These are phyloP conservation scores for Yamadazyma blattariae DNA, from an alignment of 1,139 yeast genomes.

Conservation along the genomic window DNA sequence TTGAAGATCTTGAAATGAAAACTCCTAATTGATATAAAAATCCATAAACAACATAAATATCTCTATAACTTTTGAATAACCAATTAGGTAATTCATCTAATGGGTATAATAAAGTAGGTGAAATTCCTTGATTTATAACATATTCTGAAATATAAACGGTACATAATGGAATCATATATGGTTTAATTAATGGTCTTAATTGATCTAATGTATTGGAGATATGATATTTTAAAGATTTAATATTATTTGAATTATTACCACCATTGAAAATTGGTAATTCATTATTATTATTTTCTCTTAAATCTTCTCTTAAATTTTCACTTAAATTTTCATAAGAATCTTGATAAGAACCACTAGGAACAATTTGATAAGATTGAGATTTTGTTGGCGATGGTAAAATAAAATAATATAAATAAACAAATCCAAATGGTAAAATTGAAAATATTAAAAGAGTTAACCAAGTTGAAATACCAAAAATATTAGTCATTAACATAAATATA, in stretches of 20 bases:
- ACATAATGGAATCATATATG: slow-evolving; percentile 80
- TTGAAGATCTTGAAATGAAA: slow-evolving; percentile 83
- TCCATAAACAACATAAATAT: slow-evolving; percentile 91
- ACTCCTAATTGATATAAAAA: slow-evolving; percentile 91
- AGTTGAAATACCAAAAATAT: slow-evolving; percentile 29
- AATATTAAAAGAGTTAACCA: slow-evolving; percentile 31
- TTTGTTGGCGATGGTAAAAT: slow-evolving; percentile 22
- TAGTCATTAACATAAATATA: slow-evolving; percentile 39
- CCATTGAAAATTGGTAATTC: not conserved
- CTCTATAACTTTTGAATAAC: slow-evolving; percentile 66
- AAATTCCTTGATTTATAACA: slow-evolving; percentile 84
- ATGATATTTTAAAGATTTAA: slow-evolving; percentile 13
- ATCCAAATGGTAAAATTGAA: slow-evolving; percentile 37
- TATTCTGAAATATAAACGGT: slow-evolving; percentile 86
- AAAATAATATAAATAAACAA: slow-evolving; percentile 25
- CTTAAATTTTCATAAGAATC: not conserved
- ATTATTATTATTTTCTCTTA: not conserved
- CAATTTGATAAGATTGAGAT: slow-evolving; percentile 6
- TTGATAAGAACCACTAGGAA: slow-evolving; percentile 2
- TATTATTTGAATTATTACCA: not conserved
- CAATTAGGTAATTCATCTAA: slow-evolving; percentile 59
- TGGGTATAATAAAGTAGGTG: slow-evolving; percentile 84
- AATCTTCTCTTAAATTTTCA: not conserved
- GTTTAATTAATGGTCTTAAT: slow-evolving; percentile 53
- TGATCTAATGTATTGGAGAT: slow-evolving; percentile 34